Base-by-base conservation (phyloP, 306 rosid species). In the apple (Malus domestica) region DNA sequence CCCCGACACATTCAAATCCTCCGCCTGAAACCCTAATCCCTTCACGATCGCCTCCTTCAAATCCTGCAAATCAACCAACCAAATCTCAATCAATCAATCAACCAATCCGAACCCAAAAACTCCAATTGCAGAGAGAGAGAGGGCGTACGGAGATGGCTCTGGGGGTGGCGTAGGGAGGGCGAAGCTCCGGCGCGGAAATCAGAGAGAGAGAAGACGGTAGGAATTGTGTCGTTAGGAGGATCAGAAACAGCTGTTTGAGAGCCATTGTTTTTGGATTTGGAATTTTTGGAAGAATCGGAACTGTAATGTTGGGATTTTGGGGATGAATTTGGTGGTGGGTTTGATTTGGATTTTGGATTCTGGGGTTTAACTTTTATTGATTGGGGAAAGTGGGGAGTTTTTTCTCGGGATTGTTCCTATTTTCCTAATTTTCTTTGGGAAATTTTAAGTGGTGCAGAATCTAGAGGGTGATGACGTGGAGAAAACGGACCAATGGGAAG, bases 41-140 rank as follows among this genome's bases (percentile, higher is more conserved):
- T 89, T 92, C 82, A 86, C 88, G 11, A 90, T 90, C 35, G 87
- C 81, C 42, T 95, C 99, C 85, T 83, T 95, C 86, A 95, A 82
- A 79, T 95, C 98, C 98, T 93, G 77, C 6, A 78, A 60, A 8
- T 62, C 32, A 44, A 66, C 8, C 23, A 32, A 35, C 6, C 46
- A 80, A 42, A 23, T 25, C 46, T 6, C 5, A 38, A 58, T 11
- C 46, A 80, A 42, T 45, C 11, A 61, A 33, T 20, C 3, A 46
- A 49, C 8, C 54, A 5, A 22, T 55, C 54, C 51, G 15, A 72
- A 9, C 10, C 52, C 25, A 42, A 15, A 7, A 49, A 8, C 15
- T 46, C 19, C 59, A 9, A 38, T 35, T 29, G 25, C 51, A 27
- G 4, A 12, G 10, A 13, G 38, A 27, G 35, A 27, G 19, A 30